Evolutionary conservation across 1,139 yeast species (phyloP), one percentile per base, ranked within the genome.

Genomic region (Yamadazyma pseudoaaseri): DNA sequence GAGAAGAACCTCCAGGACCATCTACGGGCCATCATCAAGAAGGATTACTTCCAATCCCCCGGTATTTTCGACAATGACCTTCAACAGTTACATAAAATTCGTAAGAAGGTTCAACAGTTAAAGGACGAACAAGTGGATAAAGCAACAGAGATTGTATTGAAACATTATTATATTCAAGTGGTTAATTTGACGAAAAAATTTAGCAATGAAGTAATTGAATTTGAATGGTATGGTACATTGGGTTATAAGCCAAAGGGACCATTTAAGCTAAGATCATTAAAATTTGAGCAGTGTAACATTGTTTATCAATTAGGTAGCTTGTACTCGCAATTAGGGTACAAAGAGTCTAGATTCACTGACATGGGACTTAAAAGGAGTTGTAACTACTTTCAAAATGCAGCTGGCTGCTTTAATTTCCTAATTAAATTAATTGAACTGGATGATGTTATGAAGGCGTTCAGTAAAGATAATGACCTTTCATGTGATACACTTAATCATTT

Each of bases 151-250:
- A 36, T 39, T 3, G 17, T 45, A 0, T 37, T 69, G 14, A 47
- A 49, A 23, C 52, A 55, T 16, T 74, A 72, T 47, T 62, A 56
- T 38, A 45, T 48, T 13, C 57, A 60, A 15, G 39, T 73, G 11
- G 37, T 48, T 5, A 49, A 51, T n/a, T 29, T 73, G 2, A 49
- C 49, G 14, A 40, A 44, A 29, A 72, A 68, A 44, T 70, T 76
- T 34, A 70, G 75, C 1, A 59, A 60, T 29, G 72, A 70, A 30
- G 47, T 55, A 5, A 43, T 76, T 4, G 75, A 70, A 29, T 83
- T 86, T 48, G 67, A 76, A 1, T 89, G 96, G 97, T 76, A 64
- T 48, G 80, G 81, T 18, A 77, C 89, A 0, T 55, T 85, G 13
- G 80, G 85, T 0, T 72, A 72, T 41, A 67, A 76, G 10, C 69